Conservation (phyloP, 148 eudicot genomes). For the Fallopia convolvulus region DNA sequence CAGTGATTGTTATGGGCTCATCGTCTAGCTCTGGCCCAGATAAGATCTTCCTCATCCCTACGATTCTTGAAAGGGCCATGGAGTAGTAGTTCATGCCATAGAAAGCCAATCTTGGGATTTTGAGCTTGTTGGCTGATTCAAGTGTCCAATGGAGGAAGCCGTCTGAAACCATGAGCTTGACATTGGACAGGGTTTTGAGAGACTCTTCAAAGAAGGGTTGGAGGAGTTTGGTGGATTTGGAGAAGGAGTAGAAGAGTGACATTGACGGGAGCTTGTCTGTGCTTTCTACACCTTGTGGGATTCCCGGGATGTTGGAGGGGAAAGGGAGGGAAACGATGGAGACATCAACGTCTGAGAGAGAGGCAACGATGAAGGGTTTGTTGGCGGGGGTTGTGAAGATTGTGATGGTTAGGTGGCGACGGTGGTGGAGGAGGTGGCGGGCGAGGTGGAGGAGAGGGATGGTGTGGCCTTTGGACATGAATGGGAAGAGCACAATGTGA, state of each 20-base stretch:
- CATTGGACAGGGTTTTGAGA: constrained; percentile 18
- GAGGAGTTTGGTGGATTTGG: constrained; percentile 27
- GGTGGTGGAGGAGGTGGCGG: constrained; percentile 44
- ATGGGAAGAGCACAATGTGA: constrained; percentile 56
- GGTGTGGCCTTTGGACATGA: constrained; percentile 90
- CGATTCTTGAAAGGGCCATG: not conserved
- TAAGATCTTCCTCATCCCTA: not conserved
- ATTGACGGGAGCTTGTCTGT: constrained; percentile 68
- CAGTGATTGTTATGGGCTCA: constrained; percentile 26
- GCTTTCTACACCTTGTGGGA: constrained; percentile 48
- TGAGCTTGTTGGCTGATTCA: constrained; percentile 33
- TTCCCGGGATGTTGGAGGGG: constrained; percentile 17
- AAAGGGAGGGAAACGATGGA: constrained; percentile 46
- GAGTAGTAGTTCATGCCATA: constrained; percentile 41
- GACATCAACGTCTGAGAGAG: constrained; percentile 1
- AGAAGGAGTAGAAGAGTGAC: constrained; percentile 44
- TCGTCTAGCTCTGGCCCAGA: constrained; percentile 26
- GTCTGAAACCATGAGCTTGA: constrained; percentile 44
- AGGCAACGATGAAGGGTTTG: constrained; percentile 35
- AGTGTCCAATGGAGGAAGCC: constrained; percentile 59
- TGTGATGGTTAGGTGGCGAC: constrained; percentile 33
- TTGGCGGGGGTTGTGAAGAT: constrained; percentile 68
- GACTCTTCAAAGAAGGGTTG: constrained; percentile 41
- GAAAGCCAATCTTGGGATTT: constrained; percentile 39
- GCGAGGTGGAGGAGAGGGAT: constrained; percentile 59